These are phyloP conservation scores for Paecilomyces niveus DNA, from an alignment of 2,329 filamentous ascomycete genomes.

Conservation along the genomic window DNA sequence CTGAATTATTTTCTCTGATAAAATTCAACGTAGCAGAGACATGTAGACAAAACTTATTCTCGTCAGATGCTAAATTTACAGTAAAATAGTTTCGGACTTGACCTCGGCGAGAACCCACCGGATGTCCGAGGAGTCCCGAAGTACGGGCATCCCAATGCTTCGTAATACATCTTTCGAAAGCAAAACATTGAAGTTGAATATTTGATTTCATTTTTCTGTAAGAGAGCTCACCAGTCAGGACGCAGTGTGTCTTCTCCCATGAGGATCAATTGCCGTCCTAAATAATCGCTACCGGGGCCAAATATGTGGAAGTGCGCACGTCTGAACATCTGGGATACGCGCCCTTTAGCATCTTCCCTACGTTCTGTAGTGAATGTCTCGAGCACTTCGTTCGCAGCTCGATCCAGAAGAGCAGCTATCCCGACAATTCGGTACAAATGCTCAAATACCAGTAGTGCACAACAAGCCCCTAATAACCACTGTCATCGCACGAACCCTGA, in stretches of 20 bases:
- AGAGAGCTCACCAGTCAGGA: background rate
- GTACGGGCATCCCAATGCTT: background rate
- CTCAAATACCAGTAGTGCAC: background rate
- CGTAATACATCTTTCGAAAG: background rate
- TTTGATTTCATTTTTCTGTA: background rate
- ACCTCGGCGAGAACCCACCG: background rate
- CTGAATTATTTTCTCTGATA: background rate
- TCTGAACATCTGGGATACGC: background rate
- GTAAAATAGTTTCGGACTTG: background rate
- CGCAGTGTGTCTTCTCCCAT: background rate
- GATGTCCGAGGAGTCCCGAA: background rate
- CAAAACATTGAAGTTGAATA: background rate
- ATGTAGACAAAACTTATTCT: background rate
- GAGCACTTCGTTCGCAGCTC: background rate
- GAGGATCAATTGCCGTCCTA: background rate
- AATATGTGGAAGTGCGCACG: background rate
- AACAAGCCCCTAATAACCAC: too few species aligned
- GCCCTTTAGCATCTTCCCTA: background rate
- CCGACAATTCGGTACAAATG: background rate
- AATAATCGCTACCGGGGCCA: background rate
- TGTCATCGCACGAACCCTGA: constrained; percentile 4
- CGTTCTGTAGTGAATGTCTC: background rate
- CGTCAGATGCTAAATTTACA: background rate
- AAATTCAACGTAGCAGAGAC: background rate
- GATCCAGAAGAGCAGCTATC: background rate